A percentile compares a stretch with the other conserved stretches of the same genome.
Conservation (phyloP, 306 rosid species). For the Hippophae gyantsensis region DNA sequence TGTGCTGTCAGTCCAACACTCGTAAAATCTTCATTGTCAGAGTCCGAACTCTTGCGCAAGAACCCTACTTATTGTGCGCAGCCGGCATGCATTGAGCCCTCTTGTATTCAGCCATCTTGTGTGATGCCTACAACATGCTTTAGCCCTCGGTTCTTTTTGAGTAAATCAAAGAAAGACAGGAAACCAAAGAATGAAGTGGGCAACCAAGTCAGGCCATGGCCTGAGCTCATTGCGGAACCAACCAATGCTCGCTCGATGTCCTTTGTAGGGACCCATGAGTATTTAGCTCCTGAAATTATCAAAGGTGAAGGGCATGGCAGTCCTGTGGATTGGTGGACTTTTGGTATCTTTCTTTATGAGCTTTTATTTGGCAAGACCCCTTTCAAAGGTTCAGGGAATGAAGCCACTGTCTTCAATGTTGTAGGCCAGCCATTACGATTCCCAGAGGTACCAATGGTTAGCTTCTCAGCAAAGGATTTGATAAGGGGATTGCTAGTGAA, state of each 20-base stretch:
- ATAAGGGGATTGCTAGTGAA: constrained; percentile 41
- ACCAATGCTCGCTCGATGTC: constrained; percentile 57
- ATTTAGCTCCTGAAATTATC: constrained; percentile 49
- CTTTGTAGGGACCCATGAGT: constrained; percentile 51
- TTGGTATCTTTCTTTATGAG: constrained; percentile 48
- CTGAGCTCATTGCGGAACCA: constrained; percentile 49
- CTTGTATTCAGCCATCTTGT: constrained; percentile 47
- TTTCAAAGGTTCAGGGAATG: constrained; percentile 49
- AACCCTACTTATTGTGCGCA: constrained; percentile 39
- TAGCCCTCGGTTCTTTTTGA: constrained; percentile 40
- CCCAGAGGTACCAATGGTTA: constrained; percentile 34
- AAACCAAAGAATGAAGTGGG: constrained; percentile 44
- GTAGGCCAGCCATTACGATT: constrained; percentile 48
- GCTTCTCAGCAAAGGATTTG: constrained; percentile 41
- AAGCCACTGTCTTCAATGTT: constrained; percentile 39
- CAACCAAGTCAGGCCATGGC: constrained; percentile 45
- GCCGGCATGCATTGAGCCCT: constrained; percentile 46
- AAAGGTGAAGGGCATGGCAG: constrained; percentile 54
- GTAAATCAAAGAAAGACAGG: constrained; percentile 38
- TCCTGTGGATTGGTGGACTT: constrained; percentile 60
- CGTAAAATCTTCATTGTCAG: constrained; percentile 31
- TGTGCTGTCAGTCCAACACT: constrained; percentile 40
- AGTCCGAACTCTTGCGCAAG: constrained; percentile 29
- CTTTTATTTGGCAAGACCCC: constrained; percentile 51
- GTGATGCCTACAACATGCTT: constrained; percentile 45